These are phyloP conservation scores for Cladosporium velox DNA, from an alignment of 2,329 filamentous ascomycete species.

Conservation along the genomic window DNA sequence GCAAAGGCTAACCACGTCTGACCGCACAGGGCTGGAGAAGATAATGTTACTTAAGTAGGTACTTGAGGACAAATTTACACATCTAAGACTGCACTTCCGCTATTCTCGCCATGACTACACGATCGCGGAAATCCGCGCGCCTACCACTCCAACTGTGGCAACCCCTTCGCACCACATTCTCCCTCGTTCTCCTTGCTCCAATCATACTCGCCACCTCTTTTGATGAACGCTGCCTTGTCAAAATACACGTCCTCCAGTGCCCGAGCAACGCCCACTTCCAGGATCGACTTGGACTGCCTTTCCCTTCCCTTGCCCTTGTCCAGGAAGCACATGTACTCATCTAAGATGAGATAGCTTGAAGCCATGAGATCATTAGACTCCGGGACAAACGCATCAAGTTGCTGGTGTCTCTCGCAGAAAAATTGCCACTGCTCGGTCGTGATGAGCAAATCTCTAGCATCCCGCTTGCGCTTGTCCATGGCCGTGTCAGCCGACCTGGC, in stretches of 20 bases:
- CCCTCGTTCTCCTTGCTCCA: constrained; percentile 39
- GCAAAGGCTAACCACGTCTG: background rate
- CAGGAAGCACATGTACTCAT: constrained; percentile 56
- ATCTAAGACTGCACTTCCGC: background rate
- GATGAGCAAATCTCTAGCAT: constrained; percentile 48
- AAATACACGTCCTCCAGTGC: constrained; percentile 50
- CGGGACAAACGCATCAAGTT: constrained; percentile 48
- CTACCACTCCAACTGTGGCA: constrained; percentile 24
- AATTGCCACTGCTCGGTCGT: constrained; percentile 34
- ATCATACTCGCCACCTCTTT: constrained; percentile 53
- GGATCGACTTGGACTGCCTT: constrained; percentile 40
- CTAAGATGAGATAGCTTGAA: constrained; percentile 54
- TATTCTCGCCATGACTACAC: background rate
- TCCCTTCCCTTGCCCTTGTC: constrained; percentile 44
- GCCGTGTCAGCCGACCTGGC: constrained; percentile 31
- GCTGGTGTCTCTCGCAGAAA: constrained; percentile 50
- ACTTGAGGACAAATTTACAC: background rate
- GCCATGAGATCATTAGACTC: constrained; percentile 56
- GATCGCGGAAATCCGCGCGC: background rate
- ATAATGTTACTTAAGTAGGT: background rate
- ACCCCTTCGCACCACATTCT: constrained; percentile 11
- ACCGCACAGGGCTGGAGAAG: background rate
- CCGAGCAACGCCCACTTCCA: constrained; percentile 51
- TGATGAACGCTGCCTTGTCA: constrained; percentile 49
- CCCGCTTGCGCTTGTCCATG: constrained; percentile 28